Conservation (phyloP, 257 asterid genomes). For the Jacaranda mimosifolia region DNA sequence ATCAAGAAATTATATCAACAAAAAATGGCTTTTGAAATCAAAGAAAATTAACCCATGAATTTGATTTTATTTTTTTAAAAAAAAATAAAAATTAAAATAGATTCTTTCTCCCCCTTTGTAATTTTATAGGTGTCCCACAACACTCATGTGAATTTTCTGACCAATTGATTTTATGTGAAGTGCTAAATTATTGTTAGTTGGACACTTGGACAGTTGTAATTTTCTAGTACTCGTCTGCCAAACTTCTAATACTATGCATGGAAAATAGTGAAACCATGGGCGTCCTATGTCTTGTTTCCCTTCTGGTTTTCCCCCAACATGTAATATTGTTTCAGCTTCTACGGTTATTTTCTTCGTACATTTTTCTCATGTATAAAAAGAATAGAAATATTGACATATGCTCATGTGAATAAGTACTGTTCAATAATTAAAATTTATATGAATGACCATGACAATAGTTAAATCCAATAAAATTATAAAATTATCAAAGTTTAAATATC, state of each 20-base stretch:
- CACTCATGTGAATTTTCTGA: neutral
- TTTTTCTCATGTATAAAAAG: neutral
- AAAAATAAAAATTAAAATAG: no score
- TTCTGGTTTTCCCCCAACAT: neutral
- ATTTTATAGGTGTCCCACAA: no score
- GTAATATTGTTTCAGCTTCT: neutral
- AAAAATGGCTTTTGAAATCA: no score
- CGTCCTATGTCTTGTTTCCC: conserved; percentile 33
- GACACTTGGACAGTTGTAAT: conserved; percentile 32
- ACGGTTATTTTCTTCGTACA: neutral
- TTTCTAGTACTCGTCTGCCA: conserved; percentile 38
- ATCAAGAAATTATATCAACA: neutral
- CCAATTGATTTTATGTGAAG: conserved; percentile 19
- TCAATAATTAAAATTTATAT: no score
- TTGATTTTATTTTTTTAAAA: no score
- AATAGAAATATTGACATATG: no score
- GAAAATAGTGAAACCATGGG: conserved; percentile 45
- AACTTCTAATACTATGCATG: conserved; percentile 28
- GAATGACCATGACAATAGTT: no score
- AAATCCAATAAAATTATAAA: no score
- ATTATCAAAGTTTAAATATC: no score
- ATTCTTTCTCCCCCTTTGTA: no score
- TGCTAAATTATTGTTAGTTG: conserved; percentile 23
- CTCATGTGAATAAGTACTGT: no score
- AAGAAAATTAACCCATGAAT: no score